Conservation (phyloP, 345 rosid species). For the Barbarea vulgaris region DNA sequence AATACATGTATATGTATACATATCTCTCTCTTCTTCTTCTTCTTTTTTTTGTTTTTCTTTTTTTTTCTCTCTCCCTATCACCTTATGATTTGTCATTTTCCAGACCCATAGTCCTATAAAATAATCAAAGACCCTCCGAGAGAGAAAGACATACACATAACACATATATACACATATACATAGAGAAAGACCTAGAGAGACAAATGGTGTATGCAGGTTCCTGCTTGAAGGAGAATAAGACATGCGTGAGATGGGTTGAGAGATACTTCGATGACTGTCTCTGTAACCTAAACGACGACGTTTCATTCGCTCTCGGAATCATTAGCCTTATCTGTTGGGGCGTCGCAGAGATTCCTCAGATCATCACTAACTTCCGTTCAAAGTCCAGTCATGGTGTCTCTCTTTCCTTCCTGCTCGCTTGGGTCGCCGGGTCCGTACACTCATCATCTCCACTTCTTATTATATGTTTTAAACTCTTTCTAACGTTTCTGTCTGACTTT, state of each 20-base stretch:
- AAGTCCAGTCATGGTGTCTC: slow-evolving; percentile 98
- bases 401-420: slow-evolving; percentile 84
- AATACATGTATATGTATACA: neutral
- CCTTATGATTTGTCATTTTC: slow-evolving; percentile 37
- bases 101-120: slow-evolving; percentile 23
- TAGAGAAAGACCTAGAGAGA: slow-evolving; percentile 20
- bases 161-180: neutral
- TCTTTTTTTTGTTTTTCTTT: too few species aligned
- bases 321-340: slow-evolving; percentile 79
- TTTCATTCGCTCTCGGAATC: slow-evolving; percentile 74
- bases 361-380: slow-evolving; percentile 84
- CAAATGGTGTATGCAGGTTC: slow-evolving; percentile 52
- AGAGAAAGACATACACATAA: slow-evolving; percentile 12
- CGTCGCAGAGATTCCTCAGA: slow-evolving; percentile 92
- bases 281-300: slow-evolving; percentile 69
- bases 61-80: too few species aligned
- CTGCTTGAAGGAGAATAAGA: slow-evolving; percentile 60
- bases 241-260: slow-evolving; percentile 75
- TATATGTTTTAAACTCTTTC: neutral
- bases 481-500: neutral
- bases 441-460: neutral
- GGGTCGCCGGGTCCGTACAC: slow-evolving; percentile 84
- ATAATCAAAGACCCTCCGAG: slow-evolving; percentile 18
- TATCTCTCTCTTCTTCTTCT: slow-evolving; percentile 10
- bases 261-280: slow-evolving; percentile 85